These are phyloP conservation scores for Vicia villosa DNA, from an alignment of 306 rosid genomes.

Conservation along the genomic window DNA sequence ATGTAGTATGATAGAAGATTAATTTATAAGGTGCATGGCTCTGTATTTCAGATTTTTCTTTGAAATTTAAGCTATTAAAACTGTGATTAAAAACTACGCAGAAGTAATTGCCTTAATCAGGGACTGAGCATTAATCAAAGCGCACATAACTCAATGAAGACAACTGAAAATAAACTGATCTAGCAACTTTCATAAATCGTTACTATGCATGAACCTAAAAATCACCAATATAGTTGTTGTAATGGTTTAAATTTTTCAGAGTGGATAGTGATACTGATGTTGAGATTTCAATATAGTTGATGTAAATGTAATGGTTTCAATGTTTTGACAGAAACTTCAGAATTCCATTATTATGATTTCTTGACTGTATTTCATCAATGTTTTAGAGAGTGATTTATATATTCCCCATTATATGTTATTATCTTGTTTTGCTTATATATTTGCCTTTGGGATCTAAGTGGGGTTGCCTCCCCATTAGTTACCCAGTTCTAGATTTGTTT, in stretches of 20 bases:
- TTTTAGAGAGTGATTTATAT: background rate
- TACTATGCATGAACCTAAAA: background rate
- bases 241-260: background rate
- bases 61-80: background rate
- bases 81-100: background rate
- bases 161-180: slow-evolving; percentile 1
- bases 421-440: background rate
- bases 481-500: slow-evolving; percentile 8
- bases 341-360: slow-evolving; percentile 17
- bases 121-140: background rate
- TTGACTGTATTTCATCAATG: background rate
- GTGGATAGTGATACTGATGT: background rate
- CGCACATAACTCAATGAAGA: background rate
- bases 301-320: background rate
- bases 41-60: background rate
- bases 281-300: background rate
- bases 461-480: background rate
- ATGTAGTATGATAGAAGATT: slow-evolving; percentile 5
- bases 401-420: background rate
- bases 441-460: background rate
- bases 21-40: background rate
- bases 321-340: slow-evolving; percentile 1
- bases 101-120: background rate
- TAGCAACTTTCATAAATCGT: background rate
- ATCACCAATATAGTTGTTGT: too few species aligned